Evolutionary conservation across 1,284 basidiomycete species (phyloP), one percentile per base, ranked within the genome.

Genomic region (Coniferiporia sulphurascens): DNA sequence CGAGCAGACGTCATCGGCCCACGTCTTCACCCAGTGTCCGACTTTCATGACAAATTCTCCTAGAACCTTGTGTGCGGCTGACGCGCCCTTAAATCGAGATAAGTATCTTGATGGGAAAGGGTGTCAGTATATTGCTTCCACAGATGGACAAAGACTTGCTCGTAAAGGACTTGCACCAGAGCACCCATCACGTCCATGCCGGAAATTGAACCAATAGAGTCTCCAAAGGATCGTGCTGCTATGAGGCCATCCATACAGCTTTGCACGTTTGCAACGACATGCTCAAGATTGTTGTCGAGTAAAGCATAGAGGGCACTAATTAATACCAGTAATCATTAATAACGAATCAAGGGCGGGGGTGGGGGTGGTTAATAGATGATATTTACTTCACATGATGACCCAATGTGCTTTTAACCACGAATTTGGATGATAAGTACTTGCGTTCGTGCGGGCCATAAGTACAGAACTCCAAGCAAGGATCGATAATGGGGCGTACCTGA

Each of bases 351-450:
- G n/a, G 57, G 21, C 13, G 17, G 13, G 10, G 44, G 52, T 5
- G 2, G 27, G 27, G 27, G 27, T 27, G 27, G 27, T 27, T 27
- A 27, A 27, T 5, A 27, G 27, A 27, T 3, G 27, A 8, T 5
- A 55, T 73, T 55, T 67, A 87, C 84, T 88, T 88, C 36, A 81
- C 77, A 48, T 77, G 70, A 45, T 79, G 77, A 22, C 73, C 73
- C 41, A 86, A 64, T 0, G 83, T 84, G 46, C 79, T 86, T 68
- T 84, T 85, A 27, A 86, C 65, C 1, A 89, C 79, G 49, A 82
- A 76, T 46, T 85, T 80, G 1, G 85, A 87, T 0, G 86, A 78
- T 32, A 86, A 70, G 64, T 85, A 87, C 84, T 88, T 55, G 0
- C 2, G 10, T 1, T 43, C 22, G 17, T 34, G 13, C 32, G 21